Evolutionary conservation across 306 rosid species (phyloP).

Genomic region (Carpinus viminea): DNA sequence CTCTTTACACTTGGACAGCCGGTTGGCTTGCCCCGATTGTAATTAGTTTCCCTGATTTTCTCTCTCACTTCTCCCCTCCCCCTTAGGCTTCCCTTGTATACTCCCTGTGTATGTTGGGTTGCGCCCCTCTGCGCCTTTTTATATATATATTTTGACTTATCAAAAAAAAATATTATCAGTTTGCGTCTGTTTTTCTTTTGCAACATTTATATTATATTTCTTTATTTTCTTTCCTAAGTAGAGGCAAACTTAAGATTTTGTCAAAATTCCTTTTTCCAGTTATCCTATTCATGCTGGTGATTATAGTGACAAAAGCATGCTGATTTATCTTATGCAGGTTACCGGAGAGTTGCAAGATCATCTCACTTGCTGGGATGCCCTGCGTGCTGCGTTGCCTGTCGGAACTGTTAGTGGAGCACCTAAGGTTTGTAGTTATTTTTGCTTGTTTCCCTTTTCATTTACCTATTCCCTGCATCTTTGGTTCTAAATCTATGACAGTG

Average conservation of each 20-base stretch:
- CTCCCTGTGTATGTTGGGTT: too few species aligned
- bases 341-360: slow-evolving; percentile 70
- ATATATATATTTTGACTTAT: too few species aligned
- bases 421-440: slow-evolving; percentile 46
- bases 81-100: too few species aligned
- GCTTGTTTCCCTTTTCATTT: neutral
- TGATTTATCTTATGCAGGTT: slow-evolving; percentile 45
- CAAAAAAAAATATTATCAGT: too few species aligned
- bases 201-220: neutral
- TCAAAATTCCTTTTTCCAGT: neutral
- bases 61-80: too few species aligned
- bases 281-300: neutral
- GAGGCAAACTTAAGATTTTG: neutral
- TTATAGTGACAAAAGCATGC: neutral
- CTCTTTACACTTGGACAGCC: too few species aligned
- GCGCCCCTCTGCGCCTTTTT: too few species aligned
- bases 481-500: neutral
- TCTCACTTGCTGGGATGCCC: slow-evolving; percentile 73
- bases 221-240: neutral
- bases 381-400: slow-evolving; percentile 77
- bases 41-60: too few species aligned
- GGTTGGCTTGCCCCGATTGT: too few species aligned
- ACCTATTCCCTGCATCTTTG: neutral
- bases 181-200: neutral
- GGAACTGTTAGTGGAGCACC: slow-evolving; percentile 95